A percentile compares a stretch with the other conserved stretches of the same genome.
Conservation (phyloP, 1,284 basidiomycete genomes). For the Phaffia rhodozyma region DNA sequence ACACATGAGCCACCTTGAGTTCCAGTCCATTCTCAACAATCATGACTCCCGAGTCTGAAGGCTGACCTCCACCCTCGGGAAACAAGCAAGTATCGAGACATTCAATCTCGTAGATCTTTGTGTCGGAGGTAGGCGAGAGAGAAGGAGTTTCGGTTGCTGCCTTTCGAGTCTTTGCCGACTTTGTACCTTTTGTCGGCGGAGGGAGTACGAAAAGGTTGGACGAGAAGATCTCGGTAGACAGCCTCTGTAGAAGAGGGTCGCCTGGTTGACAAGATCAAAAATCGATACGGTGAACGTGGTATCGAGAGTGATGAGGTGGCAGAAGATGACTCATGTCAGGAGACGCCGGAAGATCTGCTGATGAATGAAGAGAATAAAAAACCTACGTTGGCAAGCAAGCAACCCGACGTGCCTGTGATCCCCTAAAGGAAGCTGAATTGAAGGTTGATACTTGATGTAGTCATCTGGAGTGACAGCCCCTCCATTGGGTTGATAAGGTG, state of each 20-base stretch:
- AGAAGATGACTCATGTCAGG: background rate
- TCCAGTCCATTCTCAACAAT: conserved; percentile 37
- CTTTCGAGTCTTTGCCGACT: conserved; percentile 24
- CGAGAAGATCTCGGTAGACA: conserved; percentile 26
- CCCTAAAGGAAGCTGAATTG: conserved; percentile 6
- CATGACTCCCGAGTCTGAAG: conserved; percentile 60
- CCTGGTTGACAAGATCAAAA: conserved; percentile 21
- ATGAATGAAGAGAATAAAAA: background rate
- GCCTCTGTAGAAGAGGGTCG: conserved; percentile 31
- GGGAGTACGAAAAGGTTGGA: conserved; percentile 20
- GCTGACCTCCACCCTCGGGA: conserved; percentile 76
- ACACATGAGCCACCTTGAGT: conserved; percentile 57
- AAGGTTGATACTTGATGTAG: conserved; percentile 5
- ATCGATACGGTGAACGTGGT: background rate
- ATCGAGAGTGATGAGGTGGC: background rate
- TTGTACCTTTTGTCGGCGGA: conserved; percentile 29
- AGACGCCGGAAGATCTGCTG: background rate
- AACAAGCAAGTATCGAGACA: conserved; percentile 75
- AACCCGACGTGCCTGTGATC: conserved; percentile 29
- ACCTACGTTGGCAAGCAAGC: conserved; percentile 37
- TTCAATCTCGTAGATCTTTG: conserved; percentile 40
- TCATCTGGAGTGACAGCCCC: conserved; percentile 2
- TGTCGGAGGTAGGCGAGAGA: background rate
- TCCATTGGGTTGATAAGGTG: too few relatives aligned
- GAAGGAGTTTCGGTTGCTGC: background rate